Evolutionary conservation across 140 eudicot species (phyloP), one percentile per base, ranked within the genome.

Genomic region (Anethum foeniculum): DNA sequence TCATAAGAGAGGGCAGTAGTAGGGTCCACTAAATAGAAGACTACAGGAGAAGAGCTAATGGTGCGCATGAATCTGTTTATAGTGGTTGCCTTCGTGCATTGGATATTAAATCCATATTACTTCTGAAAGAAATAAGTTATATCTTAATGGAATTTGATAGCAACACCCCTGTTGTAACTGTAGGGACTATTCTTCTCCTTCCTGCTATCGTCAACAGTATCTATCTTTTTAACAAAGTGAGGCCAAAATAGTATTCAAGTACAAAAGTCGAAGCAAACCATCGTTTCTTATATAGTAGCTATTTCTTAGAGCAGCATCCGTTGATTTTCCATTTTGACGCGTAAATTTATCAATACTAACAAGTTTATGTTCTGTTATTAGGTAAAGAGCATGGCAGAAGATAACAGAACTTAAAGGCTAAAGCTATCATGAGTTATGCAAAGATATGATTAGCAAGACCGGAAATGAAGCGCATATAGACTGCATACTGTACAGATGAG

Each of bases 381-480:
- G 60, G 78, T 75, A 25, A 75, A 75, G 56, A 75, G 41, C 34
- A 14, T 47, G 43, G 51, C n/a, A 27, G 79, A 49, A 27, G 79
- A 13, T 75, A 44, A 44, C 54, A 75, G 16, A 47, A 32, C 18
- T 0, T 1, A 1, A 41, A 41, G 6, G 9, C 46, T 41, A 41
- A 44, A 27, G 78, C 8, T 73, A n/a, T n/a, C 56, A n/a, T 44
- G 38, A 27, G 79, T 75, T 27, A 5, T 28, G 25, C 25, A 12
- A 75, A 27, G 14, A 48, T 47, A 25, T 75, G 64, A 28, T 46
- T 73, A 15, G 39, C 7, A 39, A 25, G 43, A 75, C 39, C 1
- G 27, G 64, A 74, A 7, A 44, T 10, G 52, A 72, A 41, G 51
- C 6, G 51, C 32, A 2, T 11, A 12, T 21, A 41, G 51, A 13